These are phyloP conservation scores for Actinidia chinensis DNA, from an alignment of 179 eudicot species.

Conservation along the genomic window DNA sequence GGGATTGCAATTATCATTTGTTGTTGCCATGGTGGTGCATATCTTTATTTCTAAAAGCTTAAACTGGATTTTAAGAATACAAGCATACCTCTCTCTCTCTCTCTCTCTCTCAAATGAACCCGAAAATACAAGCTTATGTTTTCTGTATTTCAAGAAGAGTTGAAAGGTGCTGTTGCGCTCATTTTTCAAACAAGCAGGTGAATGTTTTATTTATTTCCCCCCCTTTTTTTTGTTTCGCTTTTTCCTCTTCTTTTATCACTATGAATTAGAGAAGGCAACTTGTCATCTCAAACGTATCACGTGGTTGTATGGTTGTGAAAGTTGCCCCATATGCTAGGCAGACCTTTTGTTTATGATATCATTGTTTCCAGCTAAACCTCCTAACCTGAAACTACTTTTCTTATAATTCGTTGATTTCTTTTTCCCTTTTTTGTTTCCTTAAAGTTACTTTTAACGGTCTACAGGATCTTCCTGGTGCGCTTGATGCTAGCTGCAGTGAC, in stretches of 20 bases:
- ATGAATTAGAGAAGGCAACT: not conserved
- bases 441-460: not conserved
- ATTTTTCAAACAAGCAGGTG: slow-evolving; percentile 96
- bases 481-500: slow-evolving; percentile 93
- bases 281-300: not conserved
- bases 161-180: slow-evolving; percentile 92
- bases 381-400: not conserved
- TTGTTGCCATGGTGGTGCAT: no score
- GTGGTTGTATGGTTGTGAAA: not conserved
- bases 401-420: not conserved
- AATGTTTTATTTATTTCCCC: slow-evolving; percentile 5
- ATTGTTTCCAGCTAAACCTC: slow-evolving; percentile 5
- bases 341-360: not conserved
- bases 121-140: not conserved
- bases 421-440: not conserved
- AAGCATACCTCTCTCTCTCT: no score
- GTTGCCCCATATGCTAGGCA: not conserved
- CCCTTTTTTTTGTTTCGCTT: not conserved
- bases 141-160: slow-evolving; percentile 63
- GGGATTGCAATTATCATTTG: no score
- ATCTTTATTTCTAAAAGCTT: no score
- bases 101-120: no score
- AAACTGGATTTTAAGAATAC: no score
- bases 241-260: no score
- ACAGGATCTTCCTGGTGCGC: slow-evolving; percentile 98